Base-by-base conservation (phyloP, 2,329 filamentous ascomycete species). In the Dactylellina cionopaga region DNA sequence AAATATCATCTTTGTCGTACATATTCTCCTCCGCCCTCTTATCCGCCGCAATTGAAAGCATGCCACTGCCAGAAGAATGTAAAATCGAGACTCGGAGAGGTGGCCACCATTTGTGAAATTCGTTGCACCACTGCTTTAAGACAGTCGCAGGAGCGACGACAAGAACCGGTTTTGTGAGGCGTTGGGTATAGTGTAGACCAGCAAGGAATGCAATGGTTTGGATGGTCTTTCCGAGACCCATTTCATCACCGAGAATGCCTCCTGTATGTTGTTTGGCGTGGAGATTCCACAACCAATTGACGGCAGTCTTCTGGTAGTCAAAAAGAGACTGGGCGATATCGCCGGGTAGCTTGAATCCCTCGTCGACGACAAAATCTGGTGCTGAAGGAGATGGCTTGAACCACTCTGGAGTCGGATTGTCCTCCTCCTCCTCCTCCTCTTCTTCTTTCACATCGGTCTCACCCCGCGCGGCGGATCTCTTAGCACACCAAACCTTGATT, bases 101-200 rank as follows among this genome's bases (percentile, higher is more conserved):
- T n/a, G 95, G 95, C 96, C 96, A 99, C 96, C 96, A 99, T 10
- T 90, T 88, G 81, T 99, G 96, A 77, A 99, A 98, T 78, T 99
- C 95, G 75, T 96, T 96, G 10, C 97, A 95, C 95, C 95, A 99
- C 79, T 99, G 95, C 73, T 92, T 90, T 82, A 99, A 89, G 22
- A 99, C 90, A 0, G 95, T 99, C 2, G 94, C 94, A 1, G 95
- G 95, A 54, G 92, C 93, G 2, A 99, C 92, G 5, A 99, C 87
- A 70, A 99, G 92, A 43, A 96, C 88, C 0, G 95, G 95, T 70
- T 92, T 92, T 13, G 68, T 74, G 19, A 98, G 85, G 77, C 89
- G 91, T 76, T 90, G 91, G 81, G 92, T 98, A 80, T 97, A 93
- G 79, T 99, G 95, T 6, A 99, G 82, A 1, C 92, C 92, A 1